These are phyloP conservation scores for Trichosporon asahii DNA, from an alignment of 1,284 basidiomycete species.

Conservation along the genomic window DNA sequence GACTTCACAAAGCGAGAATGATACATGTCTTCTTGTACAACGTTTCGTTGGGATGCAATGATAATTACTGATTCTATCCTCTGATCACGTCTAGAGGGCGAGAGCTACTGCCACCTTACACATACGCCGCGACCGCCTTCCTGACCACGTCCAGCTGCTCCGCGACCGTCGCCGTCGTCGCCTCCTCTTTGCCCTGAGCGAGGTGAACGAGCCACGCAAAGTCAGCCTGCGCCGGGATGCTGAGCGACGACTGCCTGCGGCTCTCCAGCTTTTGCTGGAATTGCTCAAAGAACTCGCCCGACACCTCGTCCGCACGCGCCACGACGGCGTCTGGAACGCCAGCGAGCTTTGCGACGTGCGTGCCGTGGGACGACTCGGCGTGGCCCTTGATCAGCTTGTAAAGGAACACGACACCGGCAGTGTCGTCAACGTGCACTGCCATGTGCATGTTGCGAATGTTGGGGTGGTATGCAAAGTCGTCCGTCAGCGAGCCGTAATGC, in stretches of 20 bases:
- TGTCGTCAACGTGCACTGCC: conserved; percentile 86
- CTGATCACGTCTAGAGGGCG: neutral
- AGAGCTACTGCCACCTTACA: neutral
- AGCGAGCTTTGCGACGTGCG: conserved; percentile 82
- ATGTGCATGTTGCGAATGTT: conserved; percentile 93
- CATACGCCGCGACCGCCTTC: conserved; percentile 19
- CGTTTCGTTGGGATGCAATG: neutral
- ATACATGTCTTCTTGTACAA: neutral
- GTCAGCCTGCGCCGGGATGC: conserved; percentile 78
- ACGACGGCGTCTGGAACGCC: conserved; percentile 70
- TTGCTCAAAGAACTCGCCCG: conserved; percentile 78
- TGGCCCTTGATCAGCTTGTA: conserved; percentile 88
- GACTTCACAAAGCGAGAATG: neutral
- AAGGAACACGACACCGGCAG: conserved; percentile 85
- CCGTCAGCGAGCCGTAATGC: conserved; percentile 52
- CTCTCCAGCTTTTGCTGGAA: conserved; percentile 72
- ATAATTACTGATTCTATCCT: neutral
- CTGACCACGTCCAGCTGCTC: conserved; percentile 39
- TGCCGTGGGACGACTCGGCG: conserved; percentile 87
- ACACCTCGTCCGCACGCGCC: conserved; percentile 78
- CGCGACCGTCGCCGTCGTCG: conserved; percentile 20
- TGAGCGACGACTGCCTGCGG: conserved; percentile 63
- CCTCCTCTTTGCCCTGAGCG: conserved; percentile 17
- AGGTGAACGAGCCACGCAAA: conserved; percentile 65
- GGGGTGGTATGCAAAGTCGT: conserved; percentile 66